Percentiles rank a stretch among this genome's conserved stretches.
These are phyloP conservation scores for Prunus salicina DNA, from an alignment of 306 rosid genomes.

Conservation along the genomic window DNA sequence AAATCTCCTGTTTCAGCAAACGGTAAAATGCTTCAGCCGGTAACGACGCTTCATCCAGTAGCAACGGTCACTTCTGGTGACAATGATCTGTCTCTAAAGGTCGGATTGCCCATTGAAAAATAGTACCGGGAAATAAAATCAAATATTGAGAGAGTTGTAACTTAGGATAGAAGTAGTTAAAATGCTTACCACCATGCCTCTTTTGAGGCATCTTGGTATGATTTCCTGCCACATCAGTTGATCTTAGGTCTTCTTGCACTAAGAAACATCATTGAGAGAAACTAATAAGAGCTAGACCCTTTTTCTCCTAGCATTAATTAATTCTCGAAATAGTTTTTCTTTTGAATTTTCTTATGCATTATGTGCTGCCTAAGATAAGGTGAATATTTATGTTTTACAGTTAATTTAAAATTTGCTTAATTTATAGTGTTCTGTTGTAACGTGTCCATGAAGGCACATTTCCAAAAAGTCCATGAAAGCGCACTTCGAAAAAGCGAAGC, in stretches of 20 bases:
- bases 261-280: not conserved
- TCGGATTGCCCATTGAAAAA: constrained; percentile 16
- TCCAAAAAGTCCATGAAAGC: not conserved
- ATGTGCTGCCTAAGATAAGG: not conserved
- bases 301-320: not conserved
- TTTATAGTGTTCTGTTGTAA: too few species aligned
- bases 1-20: constrained; percentile 32
- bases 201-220: not conserved
- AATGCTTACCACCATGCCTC: not conserved
- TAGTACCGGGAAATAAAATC: constrained; percentile 6
- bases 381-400: not conserved
- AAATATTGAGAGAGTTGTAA: not conserved
- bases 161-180: constrained; percentile 15
- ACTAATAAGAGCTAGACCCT: constrained; percentile 2
- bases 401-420: not conserved
- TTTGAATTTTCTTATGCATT: not conserved
- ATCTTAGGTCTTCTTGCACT: constrained; percentile 9
- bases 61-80: constrained; percentile 26
- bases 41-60: constrained; percentile 21
- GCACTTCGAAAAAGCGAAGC: not conserved
- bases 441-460: not conserved
- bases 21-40: constrained; percentile 17
- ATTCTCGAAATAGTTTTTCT: not conserved
- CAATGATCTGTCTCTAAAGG: constrained; percentile 34
- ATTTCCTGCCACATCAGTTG: constrained; percentile 10